phyloP scores from a whole-genome alignment of 441 rosid genomes.

The Syzygium syzygioides region DNA sequence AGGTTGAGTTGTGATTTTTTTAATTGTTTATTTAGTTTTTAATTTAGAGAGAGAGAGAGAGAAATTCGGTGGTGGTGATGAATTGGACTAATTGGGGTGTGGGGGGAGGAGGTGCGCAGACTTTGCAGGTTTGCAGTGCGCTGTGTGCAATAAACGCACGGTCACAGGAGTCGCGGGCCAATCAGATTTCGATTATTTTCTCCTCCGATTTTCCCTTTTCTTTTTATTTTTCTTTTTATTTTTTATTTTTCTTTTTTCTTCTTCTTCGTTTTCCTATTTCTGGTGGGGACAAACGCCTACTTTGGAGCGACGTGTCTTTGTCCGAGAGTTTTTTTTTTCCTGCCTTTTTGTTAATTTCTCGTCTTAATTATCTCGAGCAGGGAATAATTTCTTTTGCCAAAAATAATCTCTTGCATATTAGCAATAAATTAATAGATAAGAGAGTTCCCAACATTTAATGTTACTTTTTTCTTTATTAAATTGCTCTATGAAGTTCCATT shows the following conservation, averaged over 20 bases:
- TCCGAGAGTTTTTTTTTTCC: background rate
- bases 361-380: background rate
- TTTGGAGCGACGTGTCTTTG: background rate
- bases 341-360: too few relatives aligned
- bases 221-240: accelerated
- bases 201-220: accelerated
- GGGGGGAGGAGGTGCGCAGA: background rate
- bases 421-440: background rate
- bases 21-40: background rate
- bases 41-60: background rate
- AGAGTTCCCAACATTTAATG: background rate
- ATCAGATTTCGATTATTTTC: background rate
- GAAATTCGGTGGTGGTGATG: background rate
- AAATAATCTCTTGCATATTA: background rate
- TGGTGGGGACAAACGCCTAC: background rate
- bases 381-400: background rate
- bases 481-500: background rate
- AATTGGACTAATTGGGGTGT: background rate
- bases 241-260: accelerated
- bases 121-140: background rate
- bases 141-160: background rate
- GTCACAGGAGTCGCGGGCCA: slow-evolving; percentile 13
- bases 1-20: background rate
- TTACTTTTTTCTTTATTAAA: background rate
- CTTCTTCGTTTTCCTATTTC: background rate